Percentiles rank a stretch among this genome's conserved stretches.
Conservation (phyloP, 176 grass and related monocot genomes). For the Carex scoparia region DNA sequence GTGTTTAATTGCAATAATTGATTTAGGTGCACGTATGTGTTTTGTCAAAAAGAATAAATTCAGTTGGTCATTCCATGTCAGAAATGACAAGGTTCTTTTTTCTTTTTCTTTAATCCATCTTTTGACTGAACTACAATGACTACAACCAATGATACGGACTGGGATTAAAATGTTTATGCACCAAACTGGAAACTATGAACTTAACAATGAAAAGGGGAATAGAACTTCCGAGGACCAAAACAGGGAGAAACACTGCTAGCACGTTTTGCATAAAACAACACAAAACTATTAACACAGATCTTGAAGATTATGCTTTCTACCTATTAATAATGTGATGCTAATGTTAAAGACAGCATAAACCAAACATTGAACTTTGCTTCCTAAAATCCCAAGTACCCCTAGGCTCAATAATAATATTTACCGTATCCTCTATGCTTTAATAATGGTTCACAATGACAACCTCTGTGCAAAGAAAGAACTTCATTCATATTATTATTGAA, state of each 20-base stretch:
- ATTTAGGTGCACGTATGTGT: neutral
- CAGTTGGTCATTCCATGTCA: neutral
- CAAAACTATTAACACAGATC: neutral
- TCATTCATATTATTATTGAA: neutral
- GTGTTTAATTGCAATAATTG: neutral
- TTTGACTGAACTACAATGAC: neutral
- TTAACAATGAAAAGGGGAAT: neutral
- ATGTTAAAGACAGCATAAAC: neutral
- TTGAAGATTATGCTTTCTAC: neutral
- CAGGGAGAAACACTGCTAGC: neutral
- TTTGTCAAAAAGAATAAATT: neutral
- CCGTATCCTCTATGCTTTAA: neutral
- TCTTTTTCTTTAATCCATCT: neutral
- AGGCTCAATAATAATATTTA: neutral
- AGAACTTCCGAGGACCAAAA: neutral
- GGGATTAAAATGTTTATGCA: neutral
- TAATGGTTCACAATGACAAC: neutral
- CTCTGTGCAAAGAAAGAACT: neutral
- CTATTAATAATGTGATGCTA: neutral
- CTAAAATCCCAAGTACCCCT: neutral
- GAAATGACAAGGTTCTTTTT: neutral
- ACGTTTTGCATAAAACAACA: neutral
- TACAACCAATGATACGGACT: neutral
- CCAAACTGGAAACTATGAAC: neutral
- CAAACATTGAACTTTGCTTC: neutral